Evolutionary conservation across 371 early-diverging fungal species (phyloP).

Genomic region (Mortierella polycephala): DNA sequence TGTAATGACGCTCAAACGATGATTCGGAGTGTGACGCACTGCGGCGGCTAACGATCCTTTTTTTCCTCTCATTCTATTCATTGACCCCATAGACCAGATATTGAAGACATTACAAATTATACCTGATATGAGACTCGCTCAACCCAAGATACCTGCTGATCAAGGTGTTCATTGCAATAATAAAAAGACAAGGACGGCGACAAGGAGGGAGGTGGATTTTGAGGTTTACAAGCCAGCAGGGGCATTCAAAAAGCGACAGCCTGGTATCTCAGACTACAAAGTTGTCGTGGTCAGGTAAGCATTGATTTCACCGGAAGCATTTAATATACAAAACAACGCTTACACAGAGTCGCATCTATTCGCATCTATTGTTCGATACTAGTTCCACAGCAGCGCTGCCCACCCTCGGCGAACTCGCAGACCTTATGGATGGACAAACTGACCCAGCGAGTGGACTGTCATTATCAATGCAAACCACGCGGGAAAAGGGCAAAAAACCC

Average conservation of each 20-base stretch:
- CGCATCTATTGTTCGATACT: not conserved
- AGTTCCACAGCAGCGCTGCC: slow-evolving; percentile 10
- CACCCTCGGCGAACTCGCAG: slow-evolving; percentile 9
- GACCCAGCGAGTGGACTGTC: slow-evolving; percentile 7
- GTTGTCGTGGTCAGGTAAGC: slow-evolving; percentile 56
- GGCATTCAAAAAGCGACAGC: slow-evolving; percentile 63
- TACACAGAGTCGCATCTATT: too few species aligned
- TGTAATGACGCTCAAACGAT: too few species aligned
- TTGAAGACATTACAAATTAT: slow-evolving; percentile 34
- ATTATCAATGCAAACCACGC: not conserved
- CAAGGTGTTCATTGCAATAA: not conserved
- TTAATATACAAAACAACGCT: not conserved
- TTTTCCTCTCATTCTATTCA: too few species aligned
- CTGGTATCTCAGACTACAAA: slow-evolving; percentile 61
- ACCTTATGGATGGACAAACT: slow-evolving; percentile 15
- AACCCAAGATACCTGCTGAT: not conserved
- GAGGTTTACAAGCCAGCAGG: slow-evolving; percentile 65
- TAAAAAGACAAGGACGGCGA: not conserved
- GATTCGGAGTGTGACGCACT: too few species aligned
- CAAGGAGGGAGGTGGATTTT: slow-evolving; percentile 51
- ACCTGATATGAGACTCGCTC: slow-evolving; percentile 27
- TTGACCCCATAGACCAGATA: slow-evolving; percentile 25
- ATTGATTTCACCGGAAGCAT: not conserved
- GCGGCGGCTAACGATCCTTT: too few species aligned
- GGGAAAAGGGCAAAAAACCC: slow-evolving; percentile 21